phyloP scores from a whole-genome alignment of 768 basidiomycete genomes.

The Tephrocybe sp. region DNA sequence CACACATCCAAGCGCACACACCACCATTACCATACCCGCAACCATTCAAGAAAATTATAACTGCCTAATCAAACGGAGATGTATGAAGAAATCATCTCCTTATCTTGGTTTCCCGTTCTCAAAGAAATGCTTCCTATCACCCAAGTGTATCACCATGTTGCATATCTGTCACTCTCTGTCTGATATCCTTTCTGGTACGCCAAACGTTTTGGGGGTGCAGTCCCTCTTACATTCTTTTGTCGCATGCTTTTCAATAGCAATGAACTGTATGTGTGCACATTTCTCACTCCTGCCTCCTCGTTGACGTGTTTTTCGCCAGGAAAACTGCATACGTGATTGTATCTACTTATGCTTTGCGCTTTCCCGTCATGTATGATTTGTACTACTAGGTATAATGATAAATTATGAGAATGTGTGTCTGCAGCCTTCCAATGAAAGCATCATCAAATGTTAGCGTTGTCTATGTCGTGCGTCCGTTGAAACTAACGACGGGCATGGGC shows the following conservation, averaged over 20 bases:
- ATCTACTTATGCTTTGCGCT: background rate
- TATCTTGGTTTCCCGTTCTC: too few species aligned
- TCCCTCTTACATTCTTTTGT: conserved; percentile 7
- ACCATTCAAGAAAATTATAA: conserved; percentile 29
- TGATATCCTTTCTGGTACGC: conserved; percentile 5
- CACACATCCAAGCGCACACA: background rate
- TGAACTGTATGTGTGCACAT: background rate
- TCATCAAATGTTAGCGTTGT: background rate
- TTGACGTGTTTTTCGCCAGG: background rate
- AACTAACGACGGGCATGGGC: conserved; percentile 67
- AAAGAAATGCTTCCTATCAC: background rate
- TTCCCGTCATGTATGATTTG: conserved; percentile 5
- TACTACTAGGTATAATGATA: conserved; percentile 8
- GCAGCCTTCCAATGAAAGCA: too few species aligned
- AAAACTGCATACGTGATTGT: conserved; percentile 1
- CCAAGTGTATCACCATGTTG: conserved; percentile 7
- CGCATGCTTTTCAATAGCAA: background rate
- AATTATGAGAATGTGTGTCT: conserved; percentile 1
- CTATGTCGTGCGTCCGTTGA: background rate
- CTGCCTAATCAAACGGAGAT: conserved; percentile 8
- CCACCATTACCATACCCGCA: conserved; percentile 37
- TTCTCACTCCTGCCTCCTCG: background rate
- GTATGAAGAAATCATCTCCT: too few species aligned
- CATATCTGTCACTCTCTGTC: background rate
- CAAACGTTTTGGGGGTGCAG: background rate